These are phyloP conservation scores for Phytophthora parvispora DNA, from an alignment of 352 stramenopile genomes.

Conservation along the genomic window DNA sequence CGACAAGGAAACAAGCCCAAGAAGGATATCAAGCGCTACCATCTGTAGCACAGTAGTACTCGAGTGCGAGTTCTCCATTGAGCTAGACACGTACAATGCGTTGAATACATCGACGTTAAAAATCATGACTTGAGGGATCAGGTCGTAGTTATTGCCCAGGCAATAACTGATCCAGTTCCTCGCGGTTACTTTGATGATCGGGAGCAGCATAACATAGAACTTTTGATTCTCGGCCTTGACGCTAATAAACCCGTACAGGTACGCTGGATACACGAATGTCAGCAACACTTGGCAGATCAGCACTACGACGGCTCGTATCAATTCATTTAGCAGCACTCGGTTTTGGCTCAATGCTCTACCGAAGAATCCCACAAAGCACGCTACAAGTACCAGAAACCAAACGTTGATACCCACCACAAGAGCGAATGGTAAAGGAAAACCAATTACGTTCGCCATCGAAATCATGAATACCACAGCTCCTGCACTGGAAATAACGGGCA, in stretches of 20 bases:
- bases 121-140: conserved; percentile 45
- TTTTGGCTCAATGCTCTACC: conserved; percentile 15
- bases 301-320: conserved; percentile 27
- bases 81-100: conserved; percentile 44
- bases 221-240: conserved; percentile 20
- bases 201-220: conserved; percentile 36
- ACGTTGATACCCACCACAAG: conserved; percentile 22
- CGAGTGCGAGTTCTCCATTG: conserved; percentile 37
- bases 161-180: conserved; percentile 44
- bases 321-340: neutral
- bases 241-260: conserved; percentile 26
- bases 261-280: conserved; percentile 41
- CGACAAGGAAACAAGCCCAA: conserved; percentile 29
- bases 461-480: conserved; percentile 14
- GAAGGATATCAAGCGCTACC: conserved; percentile 35
- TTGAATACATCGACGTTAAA: conserved; percentile 64
- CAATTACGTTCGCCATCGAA: conserved; percentile 26
- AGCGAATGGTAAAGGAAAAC: conserved; percentile 54
- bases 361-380: conserved; percentile 25
- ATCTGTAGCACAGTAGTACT: conserved; percentile 25
- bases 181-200: conserved; percentile 44
- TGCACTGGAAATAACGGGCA: conserved; percentile 10
- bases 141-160: conserved; percentile 19
- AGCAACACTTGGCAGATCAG: conserved; percentile 40
- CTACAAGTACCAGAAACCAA: conserved; percentile 23